Evolutionary conservation across 495 filamentous ascomycete genomes (phyloP).

Genomic region (Aspergillus conjunctus): DNA sequence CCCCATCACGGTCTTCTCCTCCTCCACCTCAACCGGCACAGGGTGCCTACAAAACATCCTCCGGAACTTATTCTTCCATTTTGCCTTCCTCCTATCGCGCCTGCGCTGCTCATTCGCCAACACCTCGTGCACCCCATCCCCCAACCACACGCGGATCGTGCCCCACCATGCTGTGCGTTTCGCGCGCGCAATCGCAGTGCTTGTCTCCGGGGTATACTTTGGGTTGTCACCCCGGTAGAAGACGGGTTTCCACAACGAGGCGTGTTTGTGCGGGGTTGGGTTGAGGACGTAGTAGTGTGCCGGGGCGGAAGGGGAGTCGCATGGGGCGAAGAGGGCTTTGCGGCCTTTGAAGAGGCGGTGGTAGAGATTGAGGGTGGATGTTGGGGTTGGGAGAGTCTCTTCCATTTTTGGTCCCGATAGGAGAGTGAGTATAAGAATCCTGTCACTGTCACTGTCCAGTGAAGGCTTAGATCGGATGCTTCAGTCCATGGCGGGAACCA

Average conservation of each 20-base stretch:
- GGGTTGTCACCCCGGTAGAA: constrained; percentile 22
- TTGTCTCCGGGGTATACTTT: constrained; percentile 14
- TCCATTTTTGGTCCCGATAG: not conserved
- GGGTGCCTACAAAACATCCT: constrained; percentile 6
- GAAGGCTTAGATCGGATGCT: no score
- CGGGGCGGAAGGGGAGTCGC: constrained; percentile 6
- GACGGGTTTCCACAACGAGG: constrained; percentile 10
- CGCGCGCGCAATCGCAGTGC: constrained; percentile 9
- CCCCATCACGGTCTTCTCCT: constrained; percentile 10
- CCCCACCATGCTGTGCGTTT: constrained; percentile 12
- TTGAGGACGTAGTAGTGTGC: constrained; percentile 19
- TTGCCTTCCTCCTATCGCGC: not conserved
- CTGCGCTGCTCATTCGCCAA: constrained; percentile 11
- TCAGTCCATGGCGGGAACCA: no score
- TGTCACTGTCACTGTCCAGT: not conserved
- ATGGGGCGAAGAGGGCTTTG: constrained; percentile 15
- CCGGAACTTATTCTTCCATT: constrained; percentile 16
- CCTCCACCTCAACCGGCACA: constrained; percentile 8
- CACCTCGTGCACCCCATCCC: constrained; percentile 17
- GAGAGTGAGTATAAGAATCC: not conserved
- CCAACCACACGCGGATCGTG: constrained; percentile 6
- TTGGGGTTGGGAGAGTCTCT: constrained; percentile 17
- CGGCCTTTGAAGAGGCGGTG: constrained; percentile 14
- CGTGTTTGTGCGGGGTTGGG: constrained; percentile 13
- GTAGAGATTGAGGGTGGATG: constrained; percentile 5